phyloP scores from a whole-genome alignment of 2,329 filamentous ascomycete genomes.

The Tolypocladium inflatum region DNA sequence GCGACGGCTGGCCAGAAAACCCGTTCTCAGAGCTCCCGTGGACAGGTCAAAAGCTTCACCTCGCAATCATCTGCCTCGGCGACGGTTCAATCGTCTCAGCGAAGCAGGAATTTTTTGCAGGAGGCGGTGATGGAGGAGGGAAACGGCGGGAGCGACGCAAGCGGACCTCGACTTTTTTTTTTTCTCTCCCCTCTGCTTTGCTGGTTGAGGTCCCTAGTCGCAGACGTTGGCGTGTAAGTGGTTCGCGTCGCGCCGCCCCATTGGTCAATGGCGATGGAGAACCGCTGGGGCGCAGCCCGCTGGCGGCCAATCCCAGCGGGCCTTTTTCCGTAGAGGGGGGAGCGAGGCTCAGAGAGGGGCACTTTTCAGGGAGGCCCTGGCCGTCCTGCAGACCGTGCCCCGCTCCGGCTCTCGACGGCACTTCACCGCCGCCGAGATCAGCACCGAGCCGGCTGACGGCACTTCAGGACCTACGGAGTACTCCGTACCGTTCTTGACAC shows the following conservation, averaged over 20 bases:
- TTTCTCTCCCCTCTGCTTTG: background rate
- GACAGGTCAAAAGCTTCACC: conserved; percentile 25
- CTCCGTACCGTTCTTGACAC: too few species aligned
- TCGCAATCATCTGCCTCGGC: conserved; percentile 25
- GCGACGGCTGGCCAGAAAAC: conserved; percentile 26
- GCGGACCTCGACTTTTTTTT: background rate
- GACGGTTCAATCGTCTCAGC: conserved; percentile 3
- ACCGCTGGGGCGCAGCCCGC: background rate
- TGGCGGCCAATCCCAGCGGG: background rate
- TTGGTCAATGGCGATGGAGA: background rate
- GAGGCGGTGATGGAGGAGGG: background rate
- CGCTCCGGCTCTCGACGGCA: background rate
- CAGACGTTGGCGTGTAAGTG: background rate
- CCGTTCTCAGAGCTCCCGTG: conserved; percentile 27
- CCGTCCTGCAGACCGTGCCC: background rate
- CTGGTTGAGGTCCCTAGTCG: background rate
- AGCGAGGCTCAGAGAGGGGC: background rate
- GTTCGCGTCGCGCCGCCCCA: background rate
- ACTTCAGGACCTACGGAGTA: too few species aligned
- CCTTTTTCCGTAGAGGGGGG: background rate
- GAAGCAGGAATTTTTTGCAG: background rate
- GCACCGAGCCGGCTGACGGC: too few species aligned
- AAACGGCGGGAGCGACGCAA: background rate
- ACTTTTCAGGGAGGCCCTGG: background rate
- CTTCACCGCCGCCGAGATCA: background rate